phyloP scores from a whole-genome alignment of 2,329 filamentous ascomycete species.

The Samsoniella hepiali region DNA sequence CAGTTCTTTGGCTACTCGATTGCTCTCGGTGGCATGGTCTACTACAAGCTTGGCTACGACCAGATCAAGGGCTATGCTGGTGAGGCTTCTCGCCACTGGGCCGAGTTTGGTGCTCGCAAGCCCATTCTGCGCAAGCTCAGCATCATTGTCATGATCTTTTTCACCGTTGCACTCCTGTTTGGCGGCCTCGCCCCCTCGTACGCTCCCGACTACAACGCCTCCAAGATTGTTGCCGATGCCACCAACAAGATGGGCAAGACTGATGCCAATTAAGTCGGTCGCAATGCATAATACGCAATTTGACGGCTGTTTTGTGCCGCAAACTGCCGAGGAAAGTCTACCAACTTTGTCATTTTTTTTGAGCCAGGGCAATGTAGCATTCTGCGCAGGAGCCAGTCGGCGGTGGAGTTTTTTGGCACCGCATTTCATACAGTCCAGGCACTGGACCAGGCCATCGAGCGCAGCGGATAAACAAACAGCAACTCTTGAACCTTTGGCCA shows the following conservation, averaged over 20 bases:
- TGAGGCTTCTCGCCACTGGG: constrained; percentile 68
- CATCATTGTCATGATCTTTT: constrained; percentile 60
- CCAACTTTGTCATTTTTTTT: neutral
- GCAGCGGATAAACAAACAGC: neutral
- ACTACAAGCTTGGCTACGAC: constrained; percentile 74
- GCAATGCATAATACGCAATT: neutral
- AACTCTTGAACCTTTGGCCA: neutral
- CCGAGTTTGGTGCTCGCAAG: constrained; percentile 70
- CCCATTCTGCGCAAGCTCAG: constrained; percentile 76
- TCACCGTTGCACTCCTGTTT: constrained; percentile 68
- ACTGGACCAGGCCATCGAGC: neutral
- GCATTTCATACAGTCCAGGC: neutral
- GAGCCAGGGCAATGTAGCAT: neutral
- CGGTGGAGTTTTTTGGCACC: neutral
- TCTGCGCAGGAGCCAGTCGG: neutral
- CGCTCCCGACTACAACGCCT: constrained; percentile 52
- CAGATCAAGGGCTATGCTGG: constrained; percentile 70
- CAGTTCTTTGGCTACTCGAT: constrained; percentile 85
- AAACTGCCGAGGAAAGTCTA: neutral
- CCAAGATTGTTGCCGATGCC: constrained; percentile 46
- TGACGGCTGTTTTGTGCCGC: neutral
- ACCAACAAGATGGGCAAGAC: constrained; percentile 47
- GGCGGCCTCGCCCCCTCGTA: constrained; percentile 62
- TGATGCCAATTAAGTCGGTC: constrained; percentile 17
- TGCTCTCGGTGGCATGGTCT: constrained; percentile 72